phyloP scores from a whole-genome alignment of 345 rosid genomes.

The thale cress (Arabidopsis thaliana) region DNA sequence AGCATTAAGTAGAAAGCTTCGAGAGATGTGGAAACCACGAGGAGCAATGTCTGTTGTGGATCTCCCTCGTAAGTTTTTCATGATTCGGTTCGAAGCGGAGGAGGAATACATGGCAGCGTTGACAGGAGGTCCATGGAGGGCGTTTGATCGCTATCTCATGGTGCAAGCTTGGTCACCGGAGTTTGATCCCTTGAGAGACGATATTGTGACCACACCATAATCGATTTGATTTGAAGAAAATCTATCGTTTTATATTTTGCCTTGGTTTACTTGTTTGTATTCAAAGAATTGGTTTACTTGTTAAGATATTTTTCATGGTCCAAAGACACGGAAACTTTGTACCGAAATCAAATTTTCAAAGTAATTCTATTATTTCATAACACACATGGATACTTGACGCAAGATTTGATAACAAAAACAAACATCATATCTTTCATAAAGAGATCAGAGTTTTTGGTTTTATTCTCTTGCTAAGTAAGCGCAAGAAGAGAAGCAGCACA shows the following conservation, averaged over 20 bases:
- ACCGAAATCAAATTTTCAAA: neutral
- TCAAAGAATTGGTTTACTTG: neutral
- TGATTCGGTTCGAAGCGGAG: no score
- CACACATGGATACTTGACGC: neutral
- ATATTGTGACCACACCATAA: no score
- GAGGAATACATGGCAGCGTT: no score
- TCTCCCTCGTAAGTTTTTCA: no score
- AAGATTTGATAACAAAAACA: neutral
- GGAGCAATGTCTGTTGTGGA: no score
- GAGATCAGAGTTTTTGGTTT: slow-evolving; percentile 38
- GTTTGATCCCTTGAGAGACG: no score
- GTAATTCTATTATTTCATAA: neutral
- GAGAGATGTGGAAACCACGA: no score
- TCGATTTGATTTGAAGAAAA: neutral
- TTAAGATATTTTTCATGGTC: no score
- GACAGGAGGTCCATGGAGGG: no score
- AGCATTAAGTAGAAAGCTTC: no score
- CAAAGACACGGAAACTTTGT: neutral
- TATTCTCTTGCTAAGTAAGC: slow-evolving; percentile 35
- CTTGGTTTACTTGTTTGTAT: neutral
- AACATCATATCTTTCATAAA: slow-evolving; percentile 23
- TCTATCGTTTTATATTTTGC: neutral
- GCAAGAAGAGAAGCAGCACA: slow-evolving; percentile 19
- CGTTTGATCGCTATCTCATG: no score
- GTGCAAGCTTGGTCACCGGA: no score